phyloP scores from a whole-genome alignment of 2,329 filamentous ascomycete species.

The Aspergillus calidoustus region DNA sequence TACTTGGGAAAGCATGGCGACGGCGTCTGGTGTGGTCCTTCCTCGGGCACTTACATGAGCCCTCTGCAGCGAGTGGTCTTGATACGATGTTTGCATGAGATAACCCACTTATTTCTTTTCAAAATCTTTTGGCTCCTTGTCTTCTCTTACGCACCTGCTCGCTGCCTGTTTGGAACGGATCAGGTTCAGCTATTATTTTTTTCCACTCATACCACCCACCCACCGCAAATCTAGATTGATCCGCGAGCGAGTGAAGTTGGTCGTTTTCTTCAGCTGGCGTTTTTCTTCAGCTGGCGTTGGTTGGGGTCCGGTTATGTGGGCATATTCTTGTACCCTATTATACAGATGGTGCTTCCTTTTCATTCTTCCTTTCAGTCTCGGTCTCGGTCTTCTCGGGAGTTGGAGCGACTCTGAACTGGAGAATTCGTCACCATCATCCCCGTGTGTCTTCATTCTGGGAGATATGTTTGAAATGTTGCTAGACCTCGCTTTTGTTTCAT shows the following conservation, averaged over 20 bases:
- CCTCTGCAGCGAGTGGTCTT: constrained; percentile 20
- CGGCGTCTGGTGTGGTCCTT: constrained; percentile 31
- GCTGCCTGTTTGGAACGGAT: constrained; percentile 18
- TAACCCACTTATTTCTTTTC: constrained; percentile 16
- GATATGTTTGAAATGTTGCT: constrained; percentile 16
- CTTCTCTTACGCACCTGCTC: neutral
- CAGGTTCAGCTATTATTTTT: constrained; percentile 17
- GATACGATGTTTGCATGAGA: constrained; percentile 30
- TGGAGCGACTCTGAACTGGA: neutral
- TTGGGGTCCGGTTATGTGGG: constrained; percentile 11
- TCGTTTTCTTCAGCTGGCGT: neutral
- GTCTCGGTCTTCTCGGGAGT: neutral
- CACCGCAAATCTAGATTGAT: neutral
- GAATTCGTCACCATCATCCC: neutral
- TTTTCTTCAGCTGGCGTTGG: constrained; percentile 13
- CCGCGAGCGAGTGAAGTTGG: neutral
- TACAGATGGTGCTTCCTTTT: neutral
- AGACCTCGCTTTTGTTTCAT: constrained; percentile 11
- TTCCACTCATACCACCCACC: neutral
- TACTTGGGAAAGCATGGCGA: constrained; percentile 36
- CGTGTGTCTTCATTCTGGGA: constrained; percentile 2
- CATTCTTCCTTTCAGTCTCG: neutral
- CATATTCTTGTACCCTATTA: constrained; percentile 35
- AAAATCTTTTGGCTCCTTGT: constrained; percentile 19
- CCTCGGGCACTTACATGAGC: constrained; percentile 17